These are phyloP conservation scores for Sarcomyxa edulis DNA, from an alignment of 768 basidiomycete genomes.

Conservation along the genomic window DNA sequence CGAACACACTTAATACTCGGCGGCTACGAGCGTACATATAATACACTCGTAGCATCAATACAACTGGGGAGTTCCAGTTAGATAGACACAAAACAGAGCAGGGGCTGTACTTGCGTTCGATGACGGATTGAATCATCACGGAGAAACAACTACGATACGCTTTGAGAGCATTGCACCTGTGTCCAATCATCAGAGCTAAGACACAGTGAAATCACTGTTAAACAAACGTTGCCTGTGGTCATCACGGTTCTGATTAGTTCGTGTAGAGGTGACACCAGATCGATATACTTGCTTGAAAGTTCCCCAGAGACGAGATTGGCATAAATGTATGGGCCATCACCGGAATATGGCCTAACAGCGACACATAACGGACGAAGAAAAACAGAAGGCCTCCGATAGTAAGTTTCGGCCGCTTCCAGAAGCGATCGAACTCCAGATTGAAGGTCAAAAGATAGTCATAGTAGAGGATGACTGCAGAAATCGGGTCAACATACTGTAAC, in stretches of 20 bases:
- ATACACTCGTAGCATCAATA: too few species aligned
- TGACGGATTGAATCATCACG: too few species aligned
- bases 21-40: too few species aligned
- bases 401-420: conserved; percentile 30
- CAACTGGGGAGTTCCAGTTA: too few species aligned
- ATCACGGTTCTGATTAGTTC: conserved; percentile 5
- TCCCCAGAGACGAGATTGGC: conserved; percentile 18
- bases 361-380: conserved; percentile 36
- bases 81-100: too few species aligned
- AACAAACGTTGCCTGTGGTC: conserved; percentile 1
- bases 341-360: conserved; percentile 31
- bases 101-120: too few species aligned
- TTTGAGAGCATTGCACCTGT: not conserved
- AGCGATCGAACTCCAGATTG: conserved; percentile 31
- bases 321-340: conserved; percentile 29
- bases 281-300: conserved; percentile 19
- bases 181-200: not conserved
- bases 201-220: too few species aligned
- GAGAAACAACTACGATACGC: too few species aligned
- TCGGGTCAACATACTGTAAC: too few species aligned
- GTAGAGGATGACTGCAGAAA: conserved; percentile 27
- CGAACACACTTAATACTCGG: too few species aligned
- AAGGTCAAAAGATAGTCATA: conserved; percentile 46
- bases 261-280: not conserved
- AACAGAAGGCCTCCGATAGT: conserved; percentile 32